Base-by-base conservation (phyloP, 495 filamentous ascomycete species). In the Aspergillus carlsbadensis region DNA sequence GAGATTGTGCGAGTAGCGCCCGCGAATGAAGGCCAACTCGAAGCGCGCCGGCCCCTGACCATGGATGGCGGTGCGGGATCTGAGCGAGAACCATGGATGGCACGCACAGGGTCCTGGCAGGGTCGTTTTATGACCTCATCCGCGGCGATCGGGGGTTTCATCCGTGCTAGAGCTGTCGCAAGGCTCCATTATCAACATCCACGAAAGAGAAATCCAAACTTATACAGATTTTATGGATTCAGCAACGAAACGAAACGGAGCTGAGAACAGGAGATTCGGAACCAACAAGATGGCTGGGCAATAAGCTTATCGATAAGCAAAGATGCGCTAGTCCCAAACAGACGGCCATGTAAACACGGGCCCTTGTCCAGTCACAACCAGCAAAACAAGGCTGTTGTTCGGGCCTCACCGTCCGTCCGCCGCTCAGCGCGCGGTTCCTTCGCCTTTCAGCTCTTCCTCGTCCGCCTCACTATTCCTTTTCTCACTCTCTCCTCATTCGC, bases 221-320 rank as follows among this genome's bases (percentile, higher is more conserved):
- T n/a, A n/a, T n/a, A n/a, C n/a, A n/a, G n/a, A n/a, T n/a, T 29
- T 3, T 4, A 29, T 29, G 26, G 8, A 8, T 8, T 29, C 4
- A 29, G 26, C 4, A 4, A 42, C 5, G 24, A 35, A 36, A 18
- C 8, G 36, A 39, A 21, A 40, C 11, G 13, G 15, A 7, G 15
- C 34, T n/a, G n/a, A 41, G 18, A 34, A n/a, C n/a, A 40, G 33
- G 53, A 57, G 36, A n/a, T n/a, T n/a, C n/a, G n/a, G n/a, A n/a
- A n/a, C n/a, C n/a, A n/a, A n/a, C n/a, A n/a, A n/a, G n/a, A n/a
- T n/a, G n/a, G n/a, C n/a, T n/a, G 34, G 42, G 46, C 54, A 69
- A 68, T 75, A 75, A 77, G 72, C 74, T 77, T 77, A 77, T 77
- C 74, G 74, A 77, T 77, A 77, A 73, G 63, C 8, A 26, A 17